These are phyloP conservation scores for Capronia epimyces DNA, from an alignment of 2,329 filamentous ascomycete genomes.

Conservation along the genomic window DNA sequence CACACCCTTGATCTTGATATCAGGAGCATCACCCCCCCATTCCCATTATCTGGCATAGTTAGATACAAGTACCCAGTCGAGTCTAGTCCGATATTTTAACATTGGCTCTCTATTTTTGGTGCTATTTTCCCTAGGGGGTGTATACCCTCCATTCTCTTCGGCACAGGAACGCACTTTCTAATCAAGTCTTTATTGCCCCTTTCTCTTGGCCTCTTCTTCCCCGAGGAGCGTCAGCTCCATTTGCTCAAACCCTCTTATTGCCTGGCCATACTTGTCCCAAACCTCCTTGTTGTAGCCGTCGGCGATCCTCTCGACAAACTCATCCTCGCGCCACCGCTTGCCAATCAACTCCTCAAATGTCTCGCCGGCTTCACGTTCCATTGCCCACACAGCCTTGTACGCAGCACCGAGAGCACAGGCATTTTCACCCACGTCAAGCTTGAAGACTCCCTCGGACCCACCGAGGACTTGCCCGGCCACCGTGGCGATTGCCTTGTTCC, in stretches of 20 bases:
- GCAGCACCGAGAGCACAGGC: slow-evolving; percentile 90
- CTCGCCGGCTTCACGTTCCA: slow-evolving; percentile 62
- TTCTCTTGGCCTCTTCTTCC: slow-evolving; percentile 17
- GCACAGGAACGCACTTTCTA: no score
- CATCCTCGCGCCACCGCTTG: slow-evolving; percentile 75
- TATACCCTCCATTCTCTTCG: no score
- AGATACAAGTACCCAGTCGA: no score
- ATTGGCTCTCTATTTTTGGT: no score
- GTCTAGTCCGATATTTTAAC: no score
- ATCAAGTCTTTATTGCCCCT: not conserved
- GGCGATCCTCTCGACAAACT: slow-evolving; percentile 74
- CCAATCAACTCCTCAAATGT: slow-evolving; percentile 86
- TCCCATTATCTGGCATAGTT: no score
- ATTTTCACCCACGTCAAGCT: slow-evolving; percentile 88
- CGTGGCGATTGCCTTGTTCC: slow-evolving; percentile 81
- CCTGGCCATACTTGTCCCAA: slow-evolving; percentile 72
- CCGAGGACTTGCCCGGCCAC: slow-evolving; percentile 85
- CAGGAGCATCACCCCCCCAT: no score
- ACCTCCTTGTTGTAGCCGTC: slow-evolving; percentile 69
- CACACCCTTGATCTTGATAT: no score
- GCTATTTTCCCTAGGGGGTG: no score
- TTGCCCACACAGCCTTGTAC: slow-evolving; percentile 93
- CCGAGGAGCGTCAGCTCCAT: slow-evolving; percentile 64
- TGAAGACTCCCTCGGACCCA: slow-evolving; percentile 82
- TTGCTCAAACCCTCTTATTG: slow-evolving; percentile 68